These are phyloP conservation scores for Sonneratia caseolaris DNA, from an alignment of 345 rosid species.

Conservation along the genomic window DNA sequence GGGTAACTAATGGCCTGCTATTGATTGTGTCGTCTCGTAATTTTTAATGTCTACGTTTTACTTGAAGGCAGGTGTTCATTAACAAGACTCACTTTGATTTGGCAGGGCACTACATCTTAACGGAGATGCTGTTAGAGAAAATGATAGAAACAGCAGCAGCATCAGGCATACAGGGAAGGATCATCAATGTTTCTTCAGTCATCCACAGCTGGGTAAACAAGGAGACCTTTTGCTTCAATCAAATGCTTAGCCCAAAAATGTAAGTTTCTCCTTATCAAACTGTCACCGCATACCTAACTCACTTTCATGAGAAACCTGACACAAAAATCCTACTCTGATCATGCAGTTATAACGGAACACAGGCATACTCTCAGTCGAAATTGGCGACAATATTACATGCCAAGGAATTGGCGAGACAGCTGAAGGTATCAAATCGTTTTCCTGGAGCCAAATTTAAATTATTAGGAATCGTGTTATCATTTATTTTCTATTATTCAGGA, in stretches of 20 bases:
- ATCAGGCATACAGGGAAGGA: constrained; percentile 71
- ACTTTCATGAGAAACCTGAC: neutral
- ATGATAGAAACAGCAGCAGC: constrained; percentile 70
- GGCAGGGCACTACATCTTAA: constrained; percentile 82
- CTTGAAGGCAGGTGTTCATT: neutral
- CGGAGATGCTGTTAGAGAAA: constrained; percentile 65
- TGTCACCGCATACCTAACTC: constrained; percentile 1
- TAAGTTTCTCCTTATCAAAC: constrained; percentile 16
- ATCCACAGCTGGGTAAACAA: constrained; percentile 80
- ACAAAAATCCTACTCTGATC: neutral
- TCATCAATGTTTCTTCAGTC: constrained; percentile 84
- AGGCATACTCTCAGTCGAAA: constrained; percentile 88
- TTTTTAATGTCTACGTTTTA: too few relatives aligned
- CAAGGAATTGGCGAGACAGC: constrained; percentile 61
- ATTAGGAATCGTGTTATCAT: neutral
- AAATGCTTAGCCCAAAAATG: constrained; percentile 63
- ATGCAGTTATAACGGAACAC: constrained; percentile 67
- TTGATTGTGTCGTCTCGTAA: neutral
- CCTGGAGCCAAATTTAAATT: neutral
- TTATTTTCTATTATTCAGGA: neutral
- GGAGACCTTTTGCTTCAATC: constrained; percentile 49
- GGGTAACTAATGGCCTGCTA: constrained; percentile 31
- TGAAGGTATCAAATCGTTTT: constrained; percentile 39
- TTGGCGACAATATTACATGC: constrained; percentile 75
- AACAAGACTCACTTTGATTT: neutral